Base-by-base conservation (phyloP, 495 filamentous ascomycete genomes). In the Diplogelasinospora grovesii region DNA sequence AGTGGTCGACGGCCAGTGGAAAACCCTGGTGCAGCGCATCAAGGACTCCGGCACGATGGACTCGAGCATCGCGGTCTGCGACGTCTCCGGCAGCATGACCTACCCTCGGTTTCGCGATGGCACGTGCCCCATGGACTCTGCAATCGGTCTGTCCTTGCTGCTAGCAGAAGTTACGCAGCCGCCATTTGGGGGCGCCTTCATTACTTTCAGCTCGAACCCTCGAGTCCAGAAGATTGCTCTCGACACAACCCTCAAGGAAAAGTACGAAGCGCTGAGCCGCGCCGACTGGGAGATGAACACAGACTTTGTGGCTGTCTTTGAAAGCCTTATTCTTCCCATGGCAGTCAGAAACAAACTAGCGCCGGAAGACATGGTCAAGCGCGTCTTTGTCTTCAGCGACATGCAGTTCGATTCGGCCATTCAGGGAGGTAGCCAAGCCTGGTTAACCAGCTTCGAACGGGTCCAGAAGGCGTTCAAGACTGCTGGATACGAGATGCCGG, bases 341-440 rank as follows among this genome's bases (percentile, higher is more conserved):
- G 70, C 69, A 0, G 11, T 64, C n/a, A 19, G 52, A 39, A 51
- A 65, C 18, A 48, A 62, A 14, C 28, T 74, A 14, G 46, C 39
- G 34, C 54, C 44, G 25, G 66, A 66, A 35, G 52, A 71, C 9
- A 73, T 74, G 68, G 60, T 71, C 16, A 69, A 70, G 48, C 65
- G 65, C 39, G 47, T 73, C 16, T 71, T 73, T 43, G 61, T 73
- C 4, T 69, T 73, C 46, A 57, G 45, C 24, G 66, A 73, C 47
- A 71, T 71, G 69, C 64, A 70, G 36, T 71, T 74, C 48, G 50
- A 71, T 36, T 8, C 33, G 6, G 69, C 63, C 0, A 5, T 24
- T 3, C 6, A 10, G 18, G 22, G 15, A 3, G 5, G 7, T 38
- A 10, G n/a, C 13, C 5, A 29, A 20, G 6, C n/a, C 10, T 67